A percentile compares a stretch with the other conserved stretches of the same genome.
These are phyloP conservation scores for Hypoxylon sp. DNA, from an alignment of 2,329 filamentous ascomycete genomes.

Conservation along the genomic window DNA sequence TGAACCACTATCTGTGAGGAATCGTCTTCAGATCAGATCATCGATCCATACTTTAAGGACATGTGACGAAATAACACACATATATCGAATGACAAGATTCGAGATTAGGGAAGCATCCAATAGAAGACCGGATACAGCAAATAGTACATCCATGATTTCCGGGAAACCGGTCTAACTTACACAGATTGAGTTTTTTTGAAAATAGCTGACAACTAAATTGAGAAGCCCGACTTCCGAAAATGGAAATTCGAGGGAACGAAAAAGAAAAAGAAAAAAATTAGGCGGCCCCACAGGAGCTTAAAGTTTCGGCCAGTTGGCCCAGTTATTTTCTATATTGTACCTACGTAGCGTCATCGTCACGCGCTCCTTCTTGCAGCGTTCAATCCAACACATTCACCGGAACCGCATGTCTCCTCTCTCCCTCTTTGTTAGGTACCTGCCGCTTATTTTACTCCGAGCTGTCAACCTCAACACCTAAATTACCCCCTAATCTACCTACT, in stretches of 20 bases:
- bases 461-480: background rate
- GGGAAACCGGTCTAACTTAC: conserved; percentile 10
- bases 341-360: conserved; percentile 44
- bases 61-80: background rate
- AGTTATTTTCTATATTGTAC: conserved; percentile 17
- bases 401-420: conserved; percentile 6
- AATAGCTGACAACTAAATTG: conserved; percentile 4
- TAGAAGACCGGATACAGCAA: no score
- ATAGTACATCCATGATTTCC: no score
- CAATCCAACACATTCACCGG: conserved; percentile 23
- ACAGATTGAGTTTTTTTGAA: background rate
- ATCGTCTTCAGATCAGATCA: conserved; percentile 5
- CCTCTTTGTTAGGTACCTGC: conserved; percentile 1
- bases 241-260: conserved; percentile 10
- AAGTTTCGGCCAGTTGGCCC: conserved; percentile 15
- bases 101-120: background rate
- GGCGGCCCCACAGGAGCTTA: conserved; percentile 34
- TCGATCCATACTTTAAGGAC: background rate
- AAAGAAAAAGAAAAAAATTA: conserved; percentile 4
- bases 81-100: background rate
- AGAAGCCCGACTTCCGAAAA: conserved; percentile 6
- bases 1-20: background rate
- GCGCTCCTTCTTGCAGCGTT: conserved; percentile 38
- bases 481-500: background rate
- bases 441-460: background rate